A percentile compares a stretch with the other conserved stretches of the same genome.
Conservation (phyloP, 495 filamentous ascomycete species). For the Monascus purpureus region DNA sequence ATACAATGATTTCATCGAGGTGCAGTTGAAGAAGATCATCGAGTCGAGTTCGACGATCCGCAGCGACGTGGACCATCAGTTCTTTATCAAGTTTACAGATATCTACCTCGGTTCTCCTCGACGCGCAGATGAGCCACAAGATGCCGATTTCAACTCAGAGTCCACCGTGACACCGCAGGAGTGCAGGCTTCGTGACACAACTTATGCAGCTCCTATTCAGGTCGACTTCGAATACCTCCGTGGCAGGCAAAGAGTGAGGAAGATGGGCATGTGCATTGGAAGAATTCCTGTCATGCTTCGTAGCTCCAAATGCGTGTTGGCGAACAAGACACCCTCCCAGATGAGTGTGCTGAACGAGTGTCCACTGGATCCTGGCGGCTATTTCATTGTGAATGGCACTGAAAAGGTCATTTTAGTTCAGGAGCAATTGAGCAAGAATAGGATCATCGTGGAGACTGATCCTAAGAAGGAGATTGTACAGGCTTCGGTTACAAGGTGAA, state of each 20-base stretch:
- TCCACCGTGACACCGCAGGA: slow-evolving; percentile 72
- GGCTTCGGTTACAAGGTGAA: slow-evolving; percentile 75
- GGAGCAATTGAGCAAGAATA: slow-evolving; percentile 96
- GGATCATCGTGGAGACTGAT: slow-evolving; percentile 90
- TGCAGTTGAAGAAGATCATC: slow-evolving; percentile 92
- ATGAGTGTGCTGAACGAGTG: slow-evolving; percentile 89
- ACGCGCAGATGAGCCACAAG: slow-evolving; percentile 50
- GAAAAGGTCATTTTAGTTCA: slow-evolving; percentile 98
- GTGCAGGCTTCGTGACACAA: slow-evolving; percentile 87
- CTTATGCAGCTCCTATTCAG: slow-evolving; percentile 82
- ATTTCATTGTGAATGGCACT: slow-evolving; percentile 94
- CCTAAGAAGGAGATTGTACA: slow-evolving; percentile 82
- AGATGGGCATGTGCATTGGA: slow-evolving; percentile 63
- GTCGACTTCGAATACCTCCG: slow-evolving; percentile 81
- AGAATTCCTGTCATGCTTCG: slow-evolving; percentile 93
- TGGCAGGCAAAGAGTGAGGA: slow-evolving; percentile 53
- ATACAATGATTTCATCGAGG: slow-evolving; percentile 92
- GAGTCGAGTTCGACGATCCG: slow-evolving; percentile 69
- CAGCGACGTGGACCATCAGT: slow-evolving; percentile 78
- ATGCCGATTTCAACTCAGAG: slow-evolving; percentile 39
- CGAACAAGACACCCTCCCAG: slow-evolving; percentile 61
- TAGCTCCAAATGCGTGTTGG: slow-evolving; percentile 80
- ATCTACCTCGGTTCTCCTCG: slow-evolving; percentile 72
- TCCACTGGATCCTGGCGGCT: slow-evolving; percentile 88
- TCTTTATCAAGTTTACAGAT: slow-evolving; percentile 79